Base-by-base conservation (phyloP, 1,284 basidiomycete genomes). In the Boletus sp. region DNA sequence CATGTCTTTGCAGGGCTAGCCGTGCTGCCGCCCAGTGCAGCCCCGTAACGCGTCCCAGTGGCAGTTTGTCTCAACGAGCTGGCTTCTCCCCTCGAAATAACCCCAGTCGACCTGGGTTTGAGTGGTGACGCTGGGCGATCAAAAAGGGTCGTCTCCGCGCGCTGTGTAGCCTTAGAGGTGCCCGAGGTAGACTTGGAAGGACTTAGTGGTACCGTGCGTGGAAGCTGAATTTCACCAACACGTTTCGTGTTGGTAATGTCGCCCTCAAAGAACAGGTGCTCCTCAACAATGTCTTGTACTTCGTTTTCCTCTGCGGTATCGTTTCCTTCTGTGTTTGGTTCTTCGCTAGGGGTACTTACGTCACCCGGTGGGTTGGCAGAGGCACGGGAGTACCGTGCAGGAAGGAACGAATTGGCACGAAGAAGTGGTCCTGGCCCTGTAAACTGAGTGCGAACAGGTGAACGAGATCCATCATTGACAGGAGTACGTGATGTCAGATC, bases 41-140 rank as follows among this genome's bases (percentile, higher is more conserved):
- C 64, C 20, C 78, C 78, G 50, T 79, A 79, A 22, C 78, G 69
- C 14, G 76, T 75, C 12, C 78, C 79, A 2, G 77, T 78, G 27
- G 65, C 53, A 4, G 67, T 74, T 22, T 69, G 69, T 20, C 60
- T 66, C 49, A 78, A 50, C 1, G 73, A 67, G 10, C 50, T 45
- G 14, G 33, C 42, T n/a, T 38, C 58, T 33, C 46, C 52, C 19
- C 23, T 41, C 12, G 53, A 26, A 38, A 46, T 22, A 17, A 41
- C 1, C 5, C 66, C 64, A 17, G 67, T 65, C n/a, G 61, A 64
- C 26, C 36, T 51, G 33, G 23, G 48, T 17, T 63, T 63, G 12
- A 66, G 48, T 13, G 62, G 50, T 27, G 64, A 60, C 13, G 12
- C 44, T 8, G 61, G 60, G 12, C 54, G 64, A 32, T 49, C 53